phyloP scores from a whole-genome alignment of 495 filamentous ascomycete species.

The Cercophora scortea region DNA sequence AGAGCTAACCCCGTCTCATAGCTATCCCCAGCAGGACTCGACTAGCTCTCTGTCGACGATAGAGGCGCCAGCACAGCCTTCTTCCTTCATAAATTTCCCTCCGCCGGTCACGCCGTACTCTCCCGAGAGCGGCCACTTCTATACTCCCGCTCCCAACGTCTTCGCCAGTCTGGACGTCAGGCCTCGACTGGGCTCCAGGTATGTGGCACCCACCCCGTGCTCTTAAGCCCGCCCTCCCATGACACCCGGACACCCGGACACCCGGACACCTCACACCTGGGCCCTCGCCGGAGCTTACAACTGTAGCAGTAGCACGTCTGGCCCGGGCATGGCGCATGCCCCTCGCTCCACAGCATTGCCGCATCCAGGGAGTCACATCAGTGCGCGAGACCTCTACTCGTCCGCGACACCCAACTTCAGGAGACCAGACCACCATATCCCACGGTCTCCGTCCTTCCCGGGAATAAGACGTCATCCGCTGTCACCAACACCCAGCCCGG shows the following conservation, averaged over 20 bases:
- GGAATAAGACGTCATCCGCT: slow-evolving; percentile 43
- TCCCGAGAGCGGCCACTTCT: slow-evolving; percentile 36
- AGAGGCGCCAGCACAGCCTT: slow-evolving; percentile 38
- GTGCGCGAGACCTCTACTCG: slow-evolving; percentile 42
- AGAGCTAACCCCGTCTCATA: slow-evolving; percentile 29
- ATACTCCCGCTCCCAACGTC: slow-evolving; percentile 32
- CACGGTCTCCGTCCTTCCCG: slow-evolving; percentile 40
- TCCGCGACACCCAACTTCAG: slow-evolving; percentile 41
- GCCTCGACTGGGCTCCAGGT: slow-evolving; percentile 44
- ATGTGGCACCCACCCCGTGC: slow-evolving; percentile 23
- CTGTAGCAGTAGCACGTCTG: slow-evolving; percentile 35
- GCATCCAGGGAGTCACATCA: slow-evolving; percentile 37
- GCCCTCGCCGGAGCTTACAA: slow-evolving; percentile 29
- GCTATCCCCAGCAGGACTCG: slow-evolving; percentile 40
- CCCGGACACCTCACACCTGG: too few relatives aligned
- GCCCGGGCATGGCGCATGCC: slow-evolving; percentile 49
- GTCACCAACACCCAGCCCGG: slow-evolving; percentile 41
- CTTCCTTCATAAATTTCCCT: slow-evolving; percentile 35
- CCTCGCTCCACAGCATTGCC: slow-evolving; percentile 42
- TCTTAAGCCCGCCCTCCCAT: slow-evolving; percentile 9
- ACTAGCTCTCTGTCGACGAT: slow-evolving; percentile 36
- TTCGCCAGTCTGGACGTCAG: slow-evolving; percentile 40
- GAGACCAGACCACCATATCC: slow-evolving; percentile 36
- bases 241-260: too few relatives aligned
- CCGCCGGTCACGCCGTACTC: slow-evolving; percentile 36